These are phyloP conservation scores for Trichophyton schoenleinii DNA, from an alignment of 2,329 filamentous ascomycete genomes.

Conservation along the genomic window DNA sequence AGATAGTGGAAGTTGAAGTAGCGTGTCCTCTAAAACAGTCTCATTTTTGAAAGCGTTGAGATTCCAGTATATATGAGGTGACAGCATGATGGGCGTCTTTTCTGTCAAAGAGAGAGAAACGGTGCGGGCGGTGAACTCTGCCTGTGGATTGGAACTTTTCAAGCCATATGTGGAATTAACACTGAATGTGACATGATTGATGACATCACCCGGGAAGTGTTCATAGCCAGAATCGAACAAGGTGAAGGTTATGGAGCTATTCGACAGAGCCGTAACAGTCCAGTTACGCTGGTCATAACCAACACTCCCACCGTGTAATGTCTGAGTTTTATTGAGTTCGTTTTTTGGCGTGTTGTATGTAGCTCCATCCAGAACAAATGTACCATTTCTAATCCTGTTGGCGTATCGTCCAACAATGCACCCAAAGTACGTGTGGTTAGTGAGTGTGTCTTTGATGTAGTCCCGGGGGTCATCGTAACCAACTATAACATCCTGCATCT, in stretches of 20 bases:
- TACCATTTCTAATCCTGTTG: constrained; percentile 45
- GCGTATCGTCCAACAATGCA: constrained; percentile 41
- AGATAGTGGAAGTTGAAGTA: constrained; percentile 35
- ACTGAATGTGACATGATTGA: constrained; percentile 36
- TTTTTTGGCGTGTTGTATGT: constrained; percentile 40
- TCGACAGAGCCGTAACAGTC: constrained; percentile 33
- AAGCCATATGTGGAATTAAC: constrained; percentile 27
- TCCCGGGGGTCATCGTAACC: constrained; percentile 38
- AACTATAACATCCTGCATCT: constrained; percentile 37
- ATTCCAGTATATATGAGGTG: constrained; percentile 42
- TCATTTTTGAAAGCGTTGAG: constrained; percentile 36
- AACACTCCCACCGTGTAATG: constrained; percentile 39
- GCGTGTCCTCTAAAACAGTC: constrained; percentile 33
- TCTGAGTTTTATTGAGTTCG: constrained; percentile 39
- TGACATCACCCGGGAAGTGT: constrained; percentile 36
- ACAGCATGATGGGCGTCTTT: constrained; percentile 39
- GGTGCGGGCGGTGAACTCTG: constrained; percentile 33
- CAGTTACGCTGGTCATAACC: constrained; percentile 40
- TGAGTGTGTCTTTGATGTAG: constrained; percentile 35
- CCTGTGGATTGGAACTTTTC: constrained; percentile 22
- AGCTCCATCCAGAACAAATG: constrained; percentile 38
- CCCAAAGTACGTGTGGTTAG: constrained; percentile 38
- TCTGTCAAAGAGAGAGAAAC: constrained; percentile 35
- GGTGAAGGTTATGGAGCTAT: constrained; percentile 35
- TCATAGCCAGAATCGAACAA: constrained; percentile 33